Percentiles rank a stretch among this genome's conserved stretches.
These are phyloP conservation scores for Aristolochia fimbriata DNA, from an alignment of 164 flowering plant species.

Conservation along the genomic window DNA sequence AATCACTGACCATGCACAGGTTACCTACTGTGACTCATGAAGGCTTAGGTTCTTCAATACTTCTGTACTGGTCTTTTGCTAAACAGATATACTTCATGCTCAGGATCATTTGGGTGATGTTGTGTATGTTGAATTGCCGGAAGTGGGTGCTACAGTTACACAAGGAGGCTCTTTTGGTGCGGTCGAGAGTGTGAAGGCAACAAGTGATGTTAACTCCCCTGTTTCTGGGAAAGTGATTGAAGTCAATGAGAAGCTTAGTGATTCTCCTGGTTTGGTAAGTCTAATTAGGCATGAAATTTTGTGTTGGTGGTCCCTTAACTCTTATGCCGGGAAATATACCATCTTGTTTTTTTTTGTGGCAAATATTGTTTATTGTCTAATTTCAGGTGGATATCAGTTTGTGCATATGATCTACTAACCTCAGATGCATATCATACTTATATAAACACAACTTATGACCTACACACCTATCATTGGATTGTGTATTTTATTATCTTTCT, in stretches of 20 bases:
- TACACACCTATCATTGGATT: no score
- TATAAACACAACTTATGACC: no score
- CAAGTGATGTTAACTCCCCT: constrained; percentile 88
- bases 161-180: constrained; percentile 82
- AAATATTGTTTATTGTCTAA: no score
- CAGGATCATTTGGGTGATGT: constrained; percentile 92
- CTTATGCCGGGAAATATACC: background rate
- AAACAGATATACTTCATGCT: background rate
- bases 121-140: constrained; percentile 91
- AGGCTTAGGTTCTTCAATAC: background rate
- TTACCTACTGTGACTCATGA: background rate
- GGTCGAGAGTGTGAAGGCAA: constrained; percentile 96
- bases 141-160: constrained; percentile 55
- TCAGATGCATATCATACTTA: no score
- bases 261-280: constrained; percentile 80
- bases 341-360: background rate
- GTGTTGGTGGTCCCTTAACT: background rate
- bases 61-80: background rate
- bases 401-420: no score
- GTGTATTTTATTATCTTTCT: no score
- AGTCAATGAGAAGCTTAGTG: constrained; percentile 60
- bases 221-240: constrained; percentile 83
- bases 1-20: constrained; percentile 71
- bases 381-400: no score
- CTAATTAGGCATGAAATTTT: background rate